Base-by-base conservation (phyloP, 1,284 basidiomycete species). In the Naganishia albida region DNA sequence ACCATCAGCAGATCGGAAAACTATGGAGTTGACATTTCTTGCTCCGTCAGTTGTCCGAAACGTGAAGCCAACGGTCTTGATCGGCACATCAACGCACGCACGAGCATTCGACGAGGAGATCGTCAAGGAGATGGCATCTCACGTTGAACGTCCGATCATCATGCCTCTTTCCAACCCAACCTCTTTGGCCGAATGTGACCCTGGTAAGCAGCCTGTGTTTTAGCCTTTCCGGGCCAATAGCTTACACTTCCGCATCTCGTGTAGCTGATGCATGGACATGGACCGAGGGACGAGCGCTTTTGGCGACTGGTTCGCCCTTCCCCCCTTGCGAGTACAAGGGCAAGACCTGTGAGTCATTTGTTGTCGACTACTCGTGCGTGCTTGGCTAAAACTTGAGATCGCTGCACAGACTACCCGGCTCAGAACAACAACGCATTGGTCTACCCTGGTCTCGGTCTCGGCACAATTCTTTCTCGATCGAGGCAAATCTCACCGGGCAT, bases 111-210 rank as follows among this genome's bases (percentile, higher is more conserved):
- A 84, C 39, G 86, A 92, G 78, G 85, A 88, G 60, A 82, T 93
- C 48, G 71, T 81, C 63, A 68, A 81, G 68, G 85, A 87, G 66
- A 91, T 93, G 89, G 84, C 85, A 42, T 82, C 83, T 69, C 81
- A 84, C 65, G 84, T 84, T 49, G 87, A 89, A 59, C 80, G 88
- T 63, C 91, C 91, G 0, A 88, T 93, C 74, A 91, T 93, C 70
- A 82, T 93, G 73, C 89, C 90, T 13, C 81, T 93, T 70, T 89
- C 87, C 56, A 93, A 93, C 77, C 91, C 90, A 6, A 91, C 87
- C 69, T 78, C 81, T 39, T 81, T 92, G 60, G 86, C 86, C 51
- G 90, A 92, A 76, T 88, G 88, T 1, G 83, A 86, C 67, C 90
- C 90, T 2, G 68, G 70, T 71, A 34, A 64, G 72, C 60, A 16